Evolutionary conservation across 1,284 basidiomycete species (phyloP).

Genomic region (Lentinula novae-zelandiae): DNA sequence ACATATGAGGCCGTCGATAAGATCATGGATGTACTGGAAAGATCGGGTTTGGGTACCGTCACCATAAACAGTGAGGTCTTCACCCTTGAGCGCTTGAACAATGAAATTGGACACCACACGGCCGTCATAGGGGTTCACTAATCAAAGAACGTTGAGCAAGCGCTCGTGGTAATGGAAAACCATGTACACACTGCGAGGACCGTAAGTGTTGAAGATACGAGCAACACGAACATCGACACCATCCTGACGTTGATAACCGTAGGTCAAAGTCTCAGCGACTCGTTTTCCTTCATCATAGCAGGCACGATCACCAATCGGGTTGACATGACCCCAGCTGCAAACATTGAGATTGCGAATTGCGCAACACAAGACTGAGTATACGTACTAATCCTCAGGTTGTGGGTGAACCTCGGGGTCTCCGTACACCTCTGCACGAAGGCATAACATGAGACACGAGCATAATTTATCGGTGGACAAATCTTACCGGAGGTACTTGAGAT

Average conservation of each 20-base stretch:
- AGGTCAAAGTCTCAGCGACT: constrained; percentile 92
- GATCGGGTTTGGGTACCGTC: constrained; percentile 95
- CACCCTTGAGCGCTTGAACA: constrained; percentile 91
- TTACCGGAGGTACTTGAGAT: constrained; percentile 89
- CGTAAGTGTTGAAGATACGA: constrained; percentile 93
- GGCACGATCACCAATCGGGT: constrained; percentile 94
- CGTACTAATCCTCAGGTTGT: constrained; percentile 90
- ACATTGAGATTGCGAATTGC: constrained; percentile 2
- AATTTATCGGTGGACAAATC: not conserved
- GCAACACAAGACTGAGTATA: constrained; percentile 14
- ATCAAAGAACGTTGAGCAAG: constrained; percentile 7
- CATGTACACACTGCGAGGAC: constrained; percentile 30
- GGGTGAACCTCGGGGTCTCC: constrained; percentile 97
- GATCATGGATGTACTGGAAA: constrained; percentile 91
- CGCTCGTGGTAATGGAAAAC: not conserved
- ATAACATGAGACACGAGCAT: constrained; percentile 8
- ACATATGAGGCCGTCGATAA: constrained; percentile 80
- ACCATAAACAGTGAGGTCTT: constrained; percentile 96
- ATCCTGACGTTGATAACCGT: constrained; percentile 93
- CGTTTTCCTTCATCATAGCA: constrained; percentile 99
- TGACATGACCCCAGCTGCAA: constrained; percentile 92
- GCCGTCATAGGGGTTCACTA: constrained; percentile 95
- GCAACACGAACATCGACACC: constrained; percentile 94
- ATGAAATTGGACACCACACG: constrained; percentile 99
- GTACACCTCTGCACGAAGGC: constrained; percentile 73